These are phyloP conservation scores for Ceratobasidium sp. DNA, from an alignment of 1,284 basidiomycete genomes.

Conservation along the genomic window DNA sequence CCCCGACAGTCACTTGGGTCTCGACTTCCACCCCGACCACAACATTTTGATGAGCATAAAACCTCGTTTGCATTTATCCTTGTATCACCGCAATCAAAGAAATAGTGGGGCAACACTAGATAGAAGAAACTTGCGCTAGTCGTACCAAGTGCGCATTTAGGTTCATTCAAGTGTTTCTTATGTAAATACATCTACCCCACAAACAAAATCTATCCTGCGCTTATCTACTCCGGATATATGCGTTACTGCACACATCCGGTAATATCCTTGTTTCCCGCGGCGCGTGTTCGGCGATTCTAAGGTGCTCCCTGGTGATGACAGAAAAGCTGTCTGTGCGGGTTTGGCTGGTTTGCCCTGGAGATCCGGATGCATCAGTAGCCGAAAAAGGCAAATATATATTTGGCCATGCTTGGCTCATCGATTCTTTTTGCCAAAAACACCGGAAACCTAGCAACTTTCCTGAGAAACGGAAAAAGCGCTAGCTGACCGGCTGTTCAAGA, in stretches of 20 bases:
- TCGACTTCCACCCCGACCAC: no score
- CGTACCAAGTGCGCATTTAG: no score
- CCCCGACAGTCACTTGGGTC: no score
- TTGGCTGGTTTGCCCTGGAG: background rate
- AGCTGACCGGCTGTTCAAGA: constrained; percentile 7
- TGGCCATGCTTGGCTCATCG: constrained; percentile 7
- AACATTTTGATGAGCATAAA: no score
- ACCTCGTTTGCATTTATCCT: no score
- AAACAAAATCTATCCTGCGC: no score
- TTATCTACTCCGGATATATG: background rate
- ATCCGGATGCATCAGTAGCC: background rate
- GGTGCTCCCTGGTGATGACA: no score
- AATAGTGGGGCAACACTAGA: no score
- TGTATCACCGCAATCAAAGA: no score
- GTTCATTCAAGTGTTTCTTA: no score
- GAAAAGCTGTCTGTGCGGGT: background rate
- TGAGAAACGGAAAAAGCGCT: constrained; percentile 1
- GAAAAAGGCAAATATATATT: constrained; percentile 1
- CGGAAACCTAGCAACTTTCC: background rate
- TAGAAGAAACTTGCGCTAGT: no score
- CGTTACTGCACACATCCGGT: background rate
- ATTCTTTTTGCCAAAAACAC: constrained; percentile 9
- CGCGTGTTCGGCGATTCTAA: background rate
- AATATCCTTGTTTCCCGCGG: background rate
- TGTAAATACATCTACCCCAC: no score